Evolutionary conservation across 2,329 filamentous ascomycete species (phyloP), one percentile per base, ranked within the genome.

Genomic region (Cladosporium sp.): DNA sequence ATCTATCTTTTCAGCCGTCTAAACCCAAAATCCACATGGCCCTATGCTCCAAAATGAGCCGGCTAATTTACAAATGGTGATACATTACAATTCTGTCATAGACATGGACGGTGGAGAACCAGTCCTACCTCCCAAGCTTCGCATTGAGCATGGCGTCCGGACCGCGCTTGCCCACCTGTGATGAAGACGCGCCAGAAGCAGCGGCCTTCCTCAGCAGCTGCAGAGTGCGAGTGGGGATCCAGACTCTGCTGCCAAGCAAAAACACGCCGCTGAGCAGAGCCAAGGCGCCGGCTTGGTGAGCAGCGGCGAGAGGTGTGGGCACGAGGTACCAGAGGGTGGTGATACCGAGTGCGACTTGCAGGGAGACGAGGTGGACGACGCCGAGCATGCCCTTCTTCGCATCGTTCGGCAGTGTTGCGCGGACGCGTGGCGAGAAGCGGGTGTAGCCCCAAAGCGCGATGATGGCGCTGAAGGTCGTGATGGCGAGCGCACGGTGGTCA

Each of bases 261-360:
- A 95, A 74, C 0, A 85, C 85, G 42, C 89, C 89, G 0, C 89
- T 95, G 56, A 98, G 73, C 16, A 98, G 75, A 2, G 88, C 89
- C 60, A 98, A 73, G 55, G 85, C 88, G 37, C 93, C 92, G 2
- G 93, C 93, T 72, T 98, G 93, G 70, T 98, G 93, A 7, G 89
- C 84, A 3, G 92, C 90, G 0, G 92, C 93, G 9, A 98, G 75
- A 57, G 86, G 85, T 2, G 86, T 86, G 4, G 95, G 93, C 1
- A 98, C 91, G 68, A 98, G 85, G 74, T 96, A 97, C 63, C 95
- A 85, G 55, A 98, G 77, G 0, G 93, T 98, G 58, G 79, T 83
- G 68, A 98, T 95, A 19, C 93, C 93, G 4, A 98, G 80, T 0
- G 83, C 77, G 22, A 89, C 91, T 72, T 98, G 93, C 59, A 95